Evolutionary conservation across 208 protist species (phyloP).

Genomic region (Crithidia thermophila): DNA sequence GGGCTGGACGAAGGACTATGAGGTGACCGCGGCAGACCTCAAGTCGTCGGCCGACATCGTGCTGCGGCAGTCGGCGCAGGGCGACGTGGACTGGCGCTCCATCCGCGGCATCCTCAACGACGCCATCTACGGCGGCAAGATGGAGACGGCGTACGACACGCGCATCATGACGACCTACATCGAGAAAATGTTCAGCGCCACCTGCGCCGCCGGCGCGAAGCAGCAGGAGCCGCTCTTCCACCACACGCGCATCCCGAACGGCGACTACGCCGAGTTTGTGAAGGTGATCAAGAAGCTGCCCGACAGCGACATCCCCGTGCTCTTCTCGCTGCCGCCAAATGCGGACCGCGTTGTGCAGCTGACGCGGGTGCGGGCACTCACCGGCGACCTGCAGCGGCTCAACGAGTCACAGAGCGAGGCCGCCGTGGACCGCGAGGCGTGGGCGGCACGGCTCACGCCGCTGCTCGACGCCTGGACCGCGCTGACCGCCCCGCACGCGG

Average conservation of each 20-base stretch:
- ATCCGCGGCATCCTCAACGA: slow-evolving; percentile 95
- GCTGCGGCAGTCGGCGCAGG: slow-evolving; percentile 51
- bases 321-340: slow-evolving; percentile 96
- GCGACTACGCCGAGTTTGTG: slow-evolving; percentile 74
- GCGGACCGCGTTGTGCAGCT: slow-evolving; percentile 94
- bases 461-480: slow-evolving; percentile 87
- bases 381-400: slow-evolving; percentile 86
- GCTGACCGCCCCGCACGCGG: slow-evolving; percentile 66
- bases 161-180: slow-evolving; percentile 94
- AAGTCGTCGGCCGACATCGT: slow-evolving; percentile 94
- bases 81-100: slow-evolving; percentile 85
- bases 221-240: slow-evolving; percentile 64
- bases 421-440: slow-evolving; percentile 87
- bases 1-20: slow-evolving; percentile 98
- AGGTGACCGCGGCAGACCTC: slow-evolving; percentile 96
- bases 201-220: slow-evolving; percentile 58
- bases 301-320: slow-evolving; percentile 89
- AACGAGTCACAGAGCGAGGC: slow-evolving; percentile 61
- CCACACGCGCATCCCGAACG: slow-evolving; percentile 65
- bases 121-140: slow-evolving; percentile 97
- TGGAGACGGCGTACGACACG: slow-evolving; percentile 95
- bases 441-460: slow-evolving; percentile 79
- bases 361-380: slow-evolving; percentile 62
- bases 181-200: slow-evolving; percentile 86
- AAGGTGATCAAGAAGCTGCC: slow-evolving; percentile 85